A percentile compares a stretch with the other conserved stretches of the same genome.
Evolutionary conservation across 768 basidiomycete species (phyloP).

Genomic region (Dictyophora rubrovolvata): DNA sequence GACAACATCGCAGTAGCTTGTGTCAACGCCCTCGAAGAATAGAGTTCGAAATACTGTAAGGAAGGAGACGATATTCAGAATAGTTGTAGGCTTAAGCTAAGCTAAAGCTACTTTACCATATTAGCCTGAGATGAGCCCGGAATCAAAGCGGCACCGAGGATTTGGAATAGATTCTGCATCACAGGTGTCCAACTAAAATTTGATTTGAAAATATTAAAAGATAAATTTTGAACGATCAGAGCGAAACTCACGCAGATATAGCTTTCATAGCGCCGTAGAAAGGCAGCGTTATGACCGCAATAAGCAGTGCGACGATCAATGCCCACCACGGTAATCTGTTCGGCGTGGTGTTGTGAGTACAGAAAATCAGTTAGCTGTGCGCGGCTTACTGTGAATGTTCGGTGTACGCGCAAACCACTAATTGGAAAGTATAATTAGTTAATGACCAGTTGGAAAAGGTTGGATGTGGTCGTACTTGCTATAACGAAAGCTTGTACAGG

Average conservation of each 20-base stretch:
- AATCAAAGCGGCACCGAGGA: slow-evolving; percentile 3
- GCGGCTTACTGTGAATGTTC: slow-evolving; percentile 3
- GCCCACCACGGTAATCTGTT: slow-evolving; percentile 2
- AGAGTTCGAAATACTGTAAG: slow-evolving; percentile 4
- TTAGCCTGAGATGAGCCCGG: slow-evolving; percentile 7
- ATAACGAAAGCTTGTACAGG: background rate
- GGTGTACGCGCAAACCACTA: slow-evolving; percentile 7
- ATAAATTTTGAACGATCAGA: too few species aligned
- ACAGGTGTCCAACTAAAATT: slow-evolving; percentile 1
- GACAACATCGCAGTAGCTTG: slow-evolving; percentile 5
- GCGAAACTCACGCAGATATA: background rate
- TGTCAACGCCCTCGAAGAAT: background rate
- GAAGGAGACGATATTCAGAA: background rate
- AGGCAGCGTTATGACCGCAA: slow-evolving; percentile 1
- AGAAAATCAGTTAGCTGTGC: background rate
- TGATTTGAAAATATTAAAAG: too few species aligned
- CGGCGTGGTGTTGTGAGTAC: background rate
- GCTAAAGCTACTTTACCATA: too few species aligned
- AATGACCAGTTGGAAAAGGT: background rate
- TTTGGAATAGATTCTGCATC: slow-evolving; percentile 3
- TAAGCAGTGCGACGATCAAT: background rate
- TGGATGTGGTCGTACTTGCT: background rate
- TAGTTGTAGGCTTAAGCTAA: background rate
- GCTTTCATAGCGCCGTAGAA: slow-evolving; percentile 7
- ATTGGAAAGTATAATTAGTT: background rate